Percentiles rank a stretch among this genome's conserved stretches.
Evolutionary conservation across 306 rosid species (phyloP).

Genomic region (Castanea crenata): DNA sequence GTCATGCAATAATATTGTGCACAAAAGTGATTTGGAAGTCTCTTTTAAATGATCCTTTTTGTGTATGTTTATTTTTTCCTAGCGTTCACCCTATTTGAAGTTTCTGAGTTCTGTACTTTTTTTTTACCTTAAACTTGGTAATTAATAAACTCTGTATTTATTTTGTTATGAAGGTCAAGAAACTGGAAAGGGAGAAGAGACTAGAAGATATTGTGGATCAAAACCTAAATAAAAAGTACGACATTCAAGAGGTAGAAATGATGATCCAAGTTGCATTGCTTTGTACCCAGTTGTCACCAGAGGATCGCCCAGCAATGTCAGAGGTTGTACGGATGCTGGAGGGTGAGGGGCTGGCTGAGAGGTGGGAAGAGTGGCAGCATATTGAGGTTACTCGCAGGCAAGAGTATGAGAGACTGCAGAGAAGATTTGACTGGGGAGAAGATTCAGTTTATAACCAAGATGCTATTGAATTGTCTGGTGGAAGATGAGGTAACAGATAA

Average conservation of each 20-base stretch:
- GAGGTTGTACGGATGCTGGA: conserved; percentile 98
- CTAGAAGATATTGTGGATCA: conserved; percentile 76
- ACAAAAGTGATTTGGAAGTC: background rate
- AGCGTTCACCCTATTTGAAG: conserved; percentile 13
- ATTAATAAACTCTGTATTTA: conserved; percentile 6
- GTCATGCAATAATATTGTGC: background rate
- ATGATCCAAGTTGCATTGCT: conserved; percentile 91
- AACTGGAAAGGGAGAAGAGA: conserved; percentile 84
- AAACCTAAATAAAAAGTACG: conserved; percentile 58
- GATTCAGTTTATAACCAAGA: conserved; percentile 87
- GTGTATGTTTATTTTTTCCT: background rate
- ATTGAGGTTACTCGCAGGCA: conserved; percentile 87
- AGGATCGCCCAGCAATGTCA: conserved; percentile 93
- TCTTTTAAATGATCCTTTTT: background rate
- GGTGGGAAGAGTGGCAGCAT: conserved; percentile 99
- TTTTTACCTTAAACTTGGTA: conserved; percentile 14
- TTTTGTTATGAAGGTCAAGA: conserved; percentile 65
- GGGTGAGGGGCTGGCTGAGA: conserved; percentile 98
- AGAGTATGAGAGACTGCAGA: conserved; percentile 81
- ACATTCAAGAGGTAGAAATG: conserved; percentile 87
- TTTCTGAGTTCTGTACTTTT: background rate
- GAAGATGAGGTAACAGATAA: conserved; percentile 51
- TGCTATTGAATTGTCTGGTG: conserved; percentile 93
- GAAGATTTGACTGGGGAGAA: conserved; percentile 99
- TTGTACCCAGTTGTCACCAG: conserved; percentile 93